Percentiles rank a stretch among this genome's conserved stretches.
phyloP scores from a whole-genome alignment of 2,329 filamentous ascomycete genomes.

The Epicoccum sorghinum region DNA sequence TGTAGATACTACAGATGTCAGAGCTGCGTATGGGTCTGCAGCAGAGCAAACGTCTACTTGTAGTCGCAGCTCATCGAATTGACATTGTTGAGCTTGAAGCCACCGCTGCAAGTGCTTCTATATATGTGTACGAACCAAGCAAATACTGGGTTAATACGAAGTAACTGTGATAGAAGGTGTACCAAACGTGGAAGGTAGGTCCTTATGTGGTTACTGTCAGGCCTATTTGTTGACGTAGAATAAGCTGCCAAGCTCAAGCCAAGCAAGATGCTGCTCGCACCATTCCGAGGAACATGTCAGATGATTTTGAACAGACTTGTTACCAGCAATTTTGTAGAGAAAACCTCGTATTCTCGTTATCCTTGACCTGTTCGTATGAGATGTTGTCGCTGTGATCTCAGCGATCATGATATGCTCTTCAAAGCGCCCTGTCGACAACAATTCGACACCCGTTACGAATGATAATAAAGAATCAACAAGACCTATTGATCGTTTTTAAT shows the following conservation, averaged over 20 bases:
- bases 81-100: not conserved
- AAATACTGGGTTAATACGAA: not conserved
- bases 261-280: not conserved
- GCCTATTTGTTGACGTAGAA: not conserved
- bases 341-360: too few relatives aligned
- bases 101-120: not conserved
- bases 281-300: too few relatives aligned
- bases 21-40: not conserved
- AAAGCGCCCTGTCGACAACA: too few relatives aligned
- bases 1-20: constrained; percentile 14
- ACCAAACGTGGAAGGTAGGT: constrained; percentile 6
- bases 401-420: too few relatives aligned
- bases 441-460: too few relatives aligned
- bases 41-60: not conserved
- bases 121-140: not conserved
- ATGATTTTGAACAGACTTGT: not conserved
- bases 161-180: not conserved
- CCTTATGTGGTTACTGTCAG: not conserved
- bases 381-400: too few relatives aligned
- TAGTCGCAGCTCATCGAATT: not conserved
- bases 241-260: constrained; percentile 12
- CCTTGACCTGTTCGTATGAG: too few relatives aligned
- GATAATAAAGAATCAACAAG: too few relatives aligned
- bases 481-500: too few relatives aligned
- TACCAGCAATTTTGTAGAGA: not conserved